phyloP scores from a whole-genome alignment of 495 filamentous ascomycete genomes.

The Amphirosellinia nigrospora region DNA sequence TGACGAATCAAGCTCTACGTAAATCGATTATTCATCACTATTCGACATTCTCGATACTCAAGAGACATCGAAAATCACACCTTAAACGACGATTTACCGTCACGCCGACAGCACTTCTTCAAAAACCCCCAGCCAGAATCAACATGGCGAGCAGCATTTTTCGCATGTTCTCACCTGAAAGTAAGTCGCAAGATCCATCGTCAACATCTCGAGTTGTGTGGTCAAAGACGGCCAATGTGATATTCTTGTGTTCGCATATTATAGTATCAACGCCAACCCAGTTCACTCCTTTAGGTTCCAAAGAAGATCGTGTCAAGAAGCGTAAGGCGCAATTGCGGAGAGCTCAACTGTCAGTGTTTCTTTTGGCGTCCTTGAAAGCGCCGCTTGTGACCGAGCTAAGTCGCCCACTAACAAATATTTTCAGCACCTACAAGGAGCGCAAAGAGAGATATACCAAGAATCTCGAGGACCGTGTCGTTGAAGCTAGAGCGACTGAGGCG shows the following conservation, averaged over 20 bases:
- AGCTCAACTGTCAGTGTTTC: conserved; percentile 33
- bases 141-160: conserved; percentile 30
- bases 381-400: not conserved
- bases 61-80: not conserved
- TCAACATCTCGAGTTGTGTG: not conserved
- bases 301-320: conserved; percentile 29
- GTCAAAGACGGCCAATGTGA: not conserved
- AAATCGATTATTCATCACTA: not conserved
- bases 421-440: conserved; percentile 48
- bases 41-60: not conserved
- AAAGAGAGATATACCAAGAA: conserved; percentile 49
- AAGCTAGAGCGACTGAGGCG: conserved; percentile 40
- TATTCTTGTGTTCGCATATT: not conserved
- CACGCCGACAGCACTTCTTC: not conserved
- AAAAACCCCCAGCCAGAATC: not conserved
- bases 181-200: conserved; percentile 13
- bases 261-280: not conserved
- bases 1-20: not conserved
- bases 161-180: conserved; percentile 30
- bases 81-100: not conserved
- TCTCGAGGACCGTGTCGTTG: conserved; percentile 44
- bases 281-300: conserved; percentile 1
- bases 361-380: not conserved
- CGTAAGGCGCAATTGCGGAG: conserved; percentile 37
- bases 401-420: not conserved